phyloP scores from a whole-genome alignment of 352 stramenopile species.

The Globisporangium radiosum region DNA sequence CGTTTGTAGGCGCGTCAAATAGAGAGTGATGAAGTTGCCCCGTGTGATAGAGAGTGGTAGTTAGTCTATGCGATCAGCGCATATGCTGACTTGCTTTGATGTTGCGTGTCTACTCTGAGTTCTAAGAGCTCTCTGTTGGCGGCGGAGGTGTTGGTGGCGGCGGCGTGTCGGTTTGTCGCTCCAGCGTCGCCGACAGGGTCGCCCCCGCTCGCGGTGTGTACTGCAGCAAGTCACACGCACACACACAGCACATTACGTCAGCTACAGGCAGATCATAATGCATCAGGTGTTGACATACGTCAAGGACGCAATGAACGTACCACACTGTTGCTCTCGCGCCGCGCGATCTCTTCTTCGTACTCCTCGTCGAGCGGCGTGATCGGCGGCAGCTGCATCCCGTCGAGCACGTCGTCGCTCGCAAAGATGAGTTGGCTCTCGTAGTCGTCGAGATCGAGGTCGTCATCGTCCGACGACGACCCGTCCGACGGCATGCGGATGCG shows the following conservation, averaged over 20 bases:
- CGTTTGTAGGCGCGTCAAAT: too few species aligned
- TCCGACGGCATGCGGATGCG: slow-evolving; percentile 26
- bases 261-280: background rate
- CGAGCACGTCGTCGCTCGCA: slow-evolving; percentile 5
- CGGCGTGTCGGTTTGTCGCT: background rate
- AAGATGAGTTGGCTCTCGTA: slow-evolving; percentile 27
- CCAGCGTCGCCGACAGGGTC: background rate
- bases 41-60: too few species aligned
- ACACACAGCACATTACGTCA: background rate
- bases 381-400: background rate
- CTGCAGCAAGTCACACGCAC: background rate
- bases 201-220: slow-evolving; percentile 6
- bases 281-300: background rate
- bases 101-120: background rate
- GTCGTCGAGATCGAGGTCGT: slow-evolving; percentile 45
- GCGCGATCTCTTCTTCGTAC: slow-evolving; percentile 50
- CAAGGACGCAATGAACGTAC: background rate
- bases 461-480: slow-evolving; percentile 34
- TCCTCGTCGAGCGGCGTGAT: slow-evolving; percentile 49
- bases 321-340: slow-evolving; percentile 47
- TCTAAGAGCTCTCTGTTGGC: background rate
- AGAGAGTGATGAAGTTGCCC: too few species aligned
- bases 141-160: background rate
- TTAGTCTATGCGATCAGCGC: too few species aligned
- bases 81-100: too few species aligned